phyloP scores from a whole-genome alignment of 2,329 filamentous ascomycete genomes.

The Fusarium cyanostomum region DNA sequence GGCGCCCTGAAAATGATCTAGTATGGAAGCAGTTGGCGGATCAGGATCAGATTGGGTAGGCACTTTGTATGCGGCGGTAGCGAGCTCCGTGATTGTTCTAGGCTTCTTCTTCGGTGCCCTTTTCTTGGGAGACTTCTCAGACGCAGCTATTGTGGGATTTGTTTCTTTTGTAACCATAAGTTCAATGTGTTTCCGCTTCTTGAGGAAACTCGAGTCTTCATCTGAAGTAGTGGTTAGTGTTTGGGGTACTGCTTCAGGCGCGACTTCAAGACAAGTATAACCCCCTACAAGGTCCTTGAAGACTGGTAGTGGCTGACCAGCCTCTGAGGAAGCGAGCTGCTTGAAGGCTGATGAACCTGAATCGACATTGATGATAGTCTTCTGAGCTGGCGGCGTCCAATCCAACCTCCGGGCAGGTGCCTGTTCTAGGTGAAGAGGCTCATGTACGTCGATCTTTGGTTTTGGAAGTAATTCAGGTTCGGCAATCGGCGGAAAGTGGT shows the following conservation, averaged over 20 bases:
- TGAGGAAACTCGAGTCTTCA: conserved; percentile 50
- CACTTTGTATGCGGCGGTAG: conserved; percentile 73
- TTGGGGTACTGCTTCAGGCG: conserved; percentile 36
- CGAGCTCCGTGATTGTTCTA: conserved; percentile 80
- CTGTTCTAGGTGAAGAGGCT: conserved; percentile 52
- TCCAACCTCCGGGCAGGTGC: conserved; percentile 66
- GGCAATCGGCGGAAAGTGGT: conserved; percentile 43
- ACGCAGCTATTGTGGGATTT: conserved; percentile 31
- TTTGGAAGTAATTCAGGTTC: conserved; percentile 24
- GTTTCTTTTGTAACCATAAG: conserved; percentile 51
- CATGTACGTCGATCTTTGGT: conserved; percentile 40
- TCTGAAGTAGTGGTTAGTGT: conserved; percentile 29
- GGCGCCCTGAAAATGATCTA: conserved; percentile 52
- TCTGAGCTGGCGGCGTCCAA: conserved; percentile 73
- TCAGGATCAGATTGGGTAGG: conserved; percentile 46
- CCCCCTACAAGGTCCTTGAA: conserved; percentile 57
- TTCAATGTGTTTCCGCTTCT: conserved; percentile 67
- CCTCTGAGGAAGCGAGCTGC: conserved; percentile 11
- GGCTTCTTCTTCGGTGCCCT: conserved; percentile 74
- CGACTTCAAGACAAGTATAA: conserved; percentile 51
- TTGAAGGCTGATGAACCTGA: conserved; percentile 45
- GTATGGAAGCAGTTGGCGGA: conserved; percentile 51
- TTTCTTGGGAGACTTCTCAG: conserved; percentile 52
- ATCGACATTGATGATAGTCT: conserved; percentile 43
- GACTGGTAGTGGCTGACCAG: conserved; percentile 38